phyloP scores from a whole-genome alignment of 2,329 filamentous ascomycete genomes.

The Pyricularia pennisetigena region DNA sequence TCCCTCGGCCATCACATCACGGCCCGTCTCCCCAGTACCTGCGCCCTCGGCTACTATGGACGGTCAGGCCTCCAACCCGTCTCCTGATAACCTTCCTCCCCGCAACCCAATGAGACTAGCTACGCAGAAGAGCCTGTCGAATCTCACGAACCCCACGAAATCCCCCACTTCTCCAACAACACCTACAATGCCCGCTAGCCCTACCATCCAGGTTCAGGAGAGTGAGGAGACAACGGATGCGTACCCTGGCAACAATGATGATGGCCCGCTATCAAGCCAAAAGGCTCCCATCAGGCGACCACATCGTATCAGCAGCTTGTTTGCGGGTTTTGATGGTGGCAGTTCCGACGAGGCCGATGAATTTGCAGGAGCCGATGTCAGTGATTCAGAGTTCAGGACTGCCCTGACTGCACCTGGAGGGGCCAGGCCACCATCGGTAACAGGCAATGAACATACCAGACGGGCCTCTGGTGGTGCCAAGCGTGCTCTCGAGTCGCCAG shows the following conservation, averaged over 20 bases:
- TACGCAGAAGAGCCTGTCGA: slow-evolving; percentile 32
- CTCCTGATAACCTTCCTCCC: slow-evolving; percentile 44
- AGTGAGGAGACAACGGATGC: slow-evolving; percentile 44
- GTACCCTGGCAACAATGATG: slow-evolving; percentile 73
- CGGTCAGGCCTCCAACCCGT: slow-evolving; percentile 33
- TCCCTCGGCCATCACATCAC: slow-evolving; percentile 62
- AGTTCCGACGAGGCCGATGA: slow-evolving; percentile 60
- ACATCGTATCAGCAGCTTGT: slow-evolving; percentile 73
- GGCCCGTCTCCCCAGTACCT: slow-evolving; percentile 42
- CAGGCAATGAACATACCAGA: neutral
- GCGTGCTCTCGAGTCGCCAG: neutral
- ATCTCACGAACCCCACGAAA: slow-evolving; percentile 38
- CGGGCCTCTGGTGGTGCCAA: neutral
- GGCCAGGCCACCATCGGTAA: neutral
- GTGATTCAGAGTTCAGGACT: slow-evolving; percentile 59
- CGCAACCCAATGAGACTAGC: slow-evolving; percentile 49
- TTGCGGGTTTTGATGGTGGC: slow-evolving; percentile 69
- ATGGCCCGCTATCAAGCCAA: slow-evolving; percentile 57
- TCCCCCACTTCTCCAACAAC: slow-evolving; percentile 30
- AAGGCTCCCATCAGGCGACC: slow-evolving; percentile 56
- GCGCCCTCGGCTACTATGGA: slow-evolving; percentile 18
- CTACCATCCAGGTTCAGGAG: neutral
- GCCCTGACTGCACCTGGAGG: slow-evolving; percentile 48
- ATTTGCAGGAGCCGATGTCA: slow-evolving; percentile 47
- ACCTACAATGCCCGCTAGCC: slow-evolving; percentile 12